phyloP scores from a whole-genome alignment of 2,329 filamentous ascomycete genomes.

The Talaromyces rugulosus region DNA sequence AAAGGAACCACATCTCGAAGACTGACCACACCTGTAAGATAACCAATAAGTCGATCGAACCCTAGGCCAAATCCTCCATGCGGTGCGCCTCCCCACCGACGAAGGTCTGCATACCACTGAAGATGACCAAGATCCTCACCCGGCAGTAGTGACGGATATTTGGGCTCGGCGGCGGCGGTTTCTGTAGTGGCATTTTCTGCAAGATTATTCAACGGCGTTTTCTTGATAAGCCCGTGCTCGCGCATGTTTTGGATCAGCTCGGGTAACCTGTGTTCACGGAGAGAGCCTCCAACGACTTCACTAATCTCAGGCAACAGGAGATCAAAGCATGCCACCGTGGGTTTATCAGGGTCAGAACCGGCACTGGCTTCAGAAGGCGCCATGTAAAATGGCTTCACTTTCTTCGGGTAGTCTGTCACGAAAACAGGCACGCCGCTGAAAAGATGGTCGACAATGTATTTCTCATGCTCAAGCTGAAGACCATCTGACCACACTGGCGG shows the following conservation, averaged over 20 bases:
- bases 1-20: slow-evolving; percentile 84
- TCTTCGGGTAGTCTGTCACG: slow-evolving; percentile 85
- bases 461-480: slow-evolving; percentile 89
- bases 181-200: background rate
- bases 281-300: slow-evolving; percentile 82
- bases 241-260: slow-evolving; percentile 68
- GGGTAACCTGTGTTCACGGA: slow-evolving; percentile 75
- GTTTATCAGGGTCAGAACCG: slow-evolving; percentile 11
- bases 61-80: slow-evolving; percentile 89
- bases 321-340: slow-evolving; percentile 85
- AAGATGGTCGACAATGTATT: slow-evolving; percentile 68
- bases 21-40: slow-evolving; percentile 75
- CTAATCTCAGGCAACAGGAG: slow-evolving; percentile 79
- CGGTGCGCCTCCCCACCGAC: slow-evolving; percentile 84
- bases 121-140: slow-evolving; percentile 49
- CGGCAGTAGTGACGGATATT: slow-evolving; percentile 34
- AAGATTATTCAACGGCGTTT: slow-evolving; percentile 2
- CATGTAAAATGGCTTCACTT: slow-evolving; percentile 93
- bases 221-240: slow-evolving; percentile 56
- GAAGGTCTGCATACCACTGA: slow-evolving; percentile 83
- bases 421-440: slow-evolving; percentile 70
- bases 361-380: slow-evolving; percentile 43
- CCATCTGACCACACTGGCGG: slow-evolving; percentile 67
- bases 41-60: slow-evolving; percentile 81
- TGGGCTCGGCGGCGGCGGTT: background rate